Evolutionary conservation across 768 basidiomycete species (phyloP).

Genomic region (Tremella fuciformis): DNA sequence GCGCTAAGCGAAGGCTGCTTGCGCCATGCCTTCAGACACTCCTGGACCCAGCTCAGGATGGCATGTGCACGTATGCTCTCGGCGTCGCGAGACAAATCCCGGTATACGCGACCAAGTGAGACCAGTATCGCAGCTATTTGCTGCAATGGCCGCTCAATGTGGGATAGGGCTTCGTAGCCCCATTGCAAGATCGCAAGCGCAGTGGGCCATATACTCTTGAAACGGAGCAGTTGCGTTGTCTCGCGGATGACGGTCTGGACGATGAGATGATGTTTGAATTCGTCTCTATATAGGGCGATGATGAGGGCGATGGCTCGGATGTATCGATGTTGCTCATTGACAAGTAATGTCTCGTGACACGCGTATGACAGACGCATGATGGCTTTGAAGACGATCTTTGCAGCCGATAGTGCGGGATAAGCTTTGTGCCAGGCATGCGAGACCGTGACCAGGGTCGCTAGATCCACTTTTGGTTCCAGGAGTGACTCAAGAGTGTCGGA

Average conservation of each 20-base stretch:
- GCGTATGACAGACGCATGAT: conserved; percentile 62
- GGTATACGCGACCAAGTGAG: conserved; percentile 55
- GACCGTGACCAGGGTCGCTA: not conserved
- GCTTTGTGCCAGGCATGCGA: not conserved
- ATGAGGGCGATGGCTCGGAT: conserved; percentile 71
- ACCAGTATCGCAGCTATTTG: conserved; percentile 66
- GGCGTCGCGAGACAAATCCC: not conserved
- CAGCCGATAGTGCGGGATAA: not conserved
- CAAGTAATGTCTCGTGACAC: conserved; percentile 65
- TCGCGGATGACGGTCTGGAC: conserved; percentile 70
- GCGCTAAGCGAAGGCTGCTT: not conserved
- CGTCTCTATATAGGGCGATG: conserved; percentile 62
- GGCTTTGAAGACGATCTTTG: conserved; percentile 67
- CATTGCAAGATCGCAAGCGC: conserved; percentile 78
- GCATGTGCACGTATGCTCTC: not conserved
- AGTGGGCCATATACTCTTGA: conserved; percentile 64
- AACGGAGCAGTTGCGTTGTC: conserved; percentile 57
- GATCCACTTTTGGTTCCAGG: not conserved
- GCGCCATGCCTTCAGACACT: conserved; percentile 12
- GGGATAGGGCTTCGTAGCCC: conserved; percentile 58
- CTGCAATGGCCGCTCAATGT: conserved; percentile 23
- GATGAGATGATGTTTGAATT: conserved; percentile 62
- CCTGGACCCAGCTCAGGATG: not conserved
- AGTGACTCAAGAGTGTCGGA: not conserved
- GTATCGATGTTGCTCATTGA: conserved; percentile 78